A percentile compares a stretch with the other conserved stretches of the same genome.
Conservation (phyloP, 345 rosid genomes). For the Acer yangbiense region DNA sequence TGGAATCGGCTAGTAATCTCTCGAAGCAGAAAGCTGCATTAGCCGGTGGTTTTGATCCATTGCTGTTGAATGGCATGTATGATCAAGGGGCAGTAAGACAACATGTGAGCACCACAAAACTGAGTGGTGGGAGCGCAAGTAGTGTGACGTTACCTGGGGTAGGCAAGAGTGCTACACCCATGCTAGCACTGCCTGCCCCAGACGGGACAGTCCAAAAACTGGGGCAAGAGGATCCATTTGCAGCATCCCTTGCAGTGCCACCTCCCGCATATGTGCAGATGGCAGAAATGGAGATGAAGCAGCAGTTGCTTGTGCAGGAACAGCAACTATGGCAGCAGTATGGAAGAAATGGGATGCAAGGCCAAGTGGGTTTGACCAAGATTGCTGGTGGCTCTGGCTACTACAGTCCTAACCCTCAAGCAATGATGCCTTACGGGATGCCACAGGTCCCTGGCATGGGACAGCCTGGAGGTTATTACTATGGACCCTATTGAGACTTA, state of each 20-base stretch:
- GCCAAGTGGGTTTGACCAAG: constrained; percentile 61
- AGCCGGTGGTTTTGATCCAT: constrained; percentile 81
- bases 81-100: constrained; percentile 94
- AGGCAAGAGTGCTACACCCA: constrained; percentile 46
- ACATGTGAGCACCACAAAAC: constrained; percentile 62
- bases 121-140: constrained; percentile 86
- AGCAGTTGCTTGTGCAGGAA: constrained; percentile 66
- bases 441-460: constrained; percentile 49
- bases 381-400: constrained; percentile 35
- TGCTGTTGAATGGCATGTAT: constrained; percentile 87
- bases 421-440: constrained; percentile 63
- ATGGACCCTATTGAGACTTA: constrained; percentile 36
- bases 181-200: constrained; percentile 78
- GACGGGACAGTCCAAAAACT: constrained; percentile 66
- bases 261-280: constrained; percentile 85
- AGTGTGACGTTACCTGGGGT: constrained; percentile 70
- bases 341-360: constrained; percentile 68
- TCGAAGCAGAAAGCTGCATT: constrained; percentile 70
- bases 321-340: constrained; percentile 73
- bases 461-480: constrained; percentile 54
- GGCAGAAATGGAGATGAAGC: constrained; percentile 81
- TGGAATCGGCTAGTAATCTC: constrained; percentile 76
- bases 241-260: constrained; percentile 60
- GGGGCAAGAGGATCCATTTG: constrained; percentile 66
- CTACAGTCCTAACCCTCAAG: constrained; percentile 39